These are phyloP conservation scores for Globisporangium okanoganense DNA, from an alignment of 352 stramenopile genomes.

Conservation along the genomic window DNA sequence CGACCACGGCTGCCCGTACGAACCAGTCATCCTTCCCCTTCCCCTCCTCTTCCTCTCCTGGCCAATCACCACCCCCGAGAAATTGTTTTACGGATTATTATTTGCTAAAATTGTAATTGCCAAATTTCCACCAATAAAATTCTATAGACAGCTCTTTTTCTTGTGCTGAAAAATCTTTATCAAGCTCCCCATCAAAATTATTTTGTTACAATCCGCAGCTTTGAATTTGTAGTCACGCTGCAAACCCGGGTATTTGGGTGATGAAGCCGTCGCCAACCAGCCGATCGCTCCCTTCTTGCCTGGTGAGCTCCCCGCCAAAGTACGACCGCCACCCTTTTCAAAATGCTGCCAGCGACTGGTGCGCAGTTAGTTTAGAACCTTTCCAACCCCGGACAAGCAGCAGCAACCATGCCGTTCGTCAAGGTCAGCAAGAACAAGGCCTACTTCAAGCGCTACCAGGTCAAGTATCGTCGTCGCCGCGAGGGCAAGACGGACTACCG, in stretches of 20 bases:
- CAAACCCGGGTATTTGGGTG: not conserved
- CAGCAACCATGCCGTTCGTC: conserved; percentile 91
- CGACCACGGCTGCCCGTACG: conserved; percentile 30
- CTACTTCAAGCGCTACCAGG: conserved; percentile 99
- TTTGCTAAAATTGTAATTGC: conserved; percentile 29
- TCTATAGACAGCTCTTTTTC: not conserved
- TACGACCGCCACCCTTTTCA: not conserved
- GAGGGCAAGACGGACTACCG: conserved; percentile 99
- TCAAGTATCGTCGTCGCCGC: conserved; percentile 97
- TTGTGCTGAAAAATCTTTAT: not conserved
- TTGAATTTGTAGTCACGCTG: not conserved
- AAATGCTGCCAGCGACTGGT: not conserved
- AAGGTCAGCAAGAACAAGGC: conserved; percentile 99
- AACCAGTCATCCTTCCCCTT: conserved; percentile 77
- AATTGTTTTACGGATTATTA: too few species aligned
- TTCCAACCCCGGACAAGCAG: conserved; percentile 34
- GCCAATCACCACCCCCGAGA: conserved; percentile 48
- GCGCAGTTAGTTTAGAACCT: conserved; percentile 55
- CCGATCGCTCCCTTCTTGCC: not conserved
- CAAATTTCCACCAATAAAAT: conserved; percentile 12
- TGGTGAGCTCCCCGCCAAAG: not conserved
- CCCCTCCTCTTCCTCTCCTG: conserved; percentile 12
- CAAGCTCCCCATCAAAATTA: not conserved
- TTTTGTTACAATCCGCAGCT: not conserved
- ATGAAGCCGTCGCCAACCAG: conserved; percentile 4